Percentiles rank a stretch among this genome's conserved stretches.
Evolutionary conservation across 2,329 filamentous ascomycete species (phyloP).

Genomic region (Penicillium aurantiogriseum): DNA sequence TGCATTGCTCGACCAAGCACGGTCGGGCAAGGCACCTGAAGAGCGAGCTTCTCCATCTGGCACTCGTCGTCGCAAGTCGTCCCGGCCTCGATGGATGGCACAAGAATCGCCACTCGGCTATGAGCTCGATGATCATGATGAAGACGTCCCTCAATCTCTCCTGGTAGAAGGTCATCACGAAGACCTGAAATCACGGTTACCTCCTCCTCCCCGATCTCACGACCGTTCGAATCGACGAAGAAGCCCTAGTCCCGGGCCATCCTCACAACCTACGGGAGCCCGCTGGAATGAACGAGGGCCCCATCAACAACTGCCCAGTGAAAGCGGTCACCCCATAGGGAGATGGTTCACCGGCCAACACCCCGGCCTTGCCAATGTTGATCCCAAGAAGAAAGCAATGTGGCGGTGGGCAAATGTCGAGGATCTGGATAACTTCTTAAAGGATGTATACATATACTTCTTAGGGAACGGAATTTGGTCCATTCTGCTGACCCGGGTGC

Average conservation of each 20-base stretch:
- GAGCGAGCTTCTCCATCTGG: conserved; percentile 18
- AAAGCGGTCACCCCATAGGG: conserved; percentile 20
- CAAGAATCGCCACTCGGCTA: conserved; percentile 31
- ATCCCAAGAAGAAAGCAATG: conserved; percentile 74
- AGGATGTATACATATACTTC: conserved; percentile 84
- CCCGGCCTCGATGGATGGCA: conserved; percentile 34
- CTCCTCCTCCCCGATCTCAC: conserved; percentile 34
- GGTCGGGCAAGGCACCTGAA: conserved; percentile 22
- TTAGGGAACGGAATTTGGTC: conserved; percentile 80
- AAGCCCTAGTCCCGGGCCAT: conserved; percentile 37
- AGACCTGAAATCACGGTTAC: conserved; percentile 39
- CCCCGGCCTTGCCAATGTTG: conserved; percentile 44
- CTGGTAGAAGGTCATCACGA: conserved; percentile 55
- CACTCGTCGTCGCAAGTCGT: conserved; percentile 28
- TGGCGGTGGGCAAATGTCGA: conserved; percentile 92
- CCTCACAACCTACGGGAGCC: conserved; percentile 44
- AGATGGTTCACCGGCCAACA: conserved; percentile 32
- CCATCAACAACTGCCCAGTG: conserved; percentile 39
- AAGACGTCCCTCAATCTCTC: conserved; percentile 64
- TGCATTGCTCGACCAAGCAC: conserved; percentile 37
- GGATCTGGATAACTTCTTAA: conserved; percentile 83
- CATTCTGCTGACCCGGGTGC: conserved; percentile 68
- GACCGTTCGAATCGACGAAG: conserved; percentile 23
- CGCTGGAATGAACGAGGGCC: conserved; percentile 53
- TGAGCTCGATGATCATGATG: conserved; percentile 55